Evolutionary conservation across 2,329 filamentous ascomycete genomes (phyloP), one percentile per base, ranked within the genome.

Genomic region (Bipolaris cookei): DNA sequence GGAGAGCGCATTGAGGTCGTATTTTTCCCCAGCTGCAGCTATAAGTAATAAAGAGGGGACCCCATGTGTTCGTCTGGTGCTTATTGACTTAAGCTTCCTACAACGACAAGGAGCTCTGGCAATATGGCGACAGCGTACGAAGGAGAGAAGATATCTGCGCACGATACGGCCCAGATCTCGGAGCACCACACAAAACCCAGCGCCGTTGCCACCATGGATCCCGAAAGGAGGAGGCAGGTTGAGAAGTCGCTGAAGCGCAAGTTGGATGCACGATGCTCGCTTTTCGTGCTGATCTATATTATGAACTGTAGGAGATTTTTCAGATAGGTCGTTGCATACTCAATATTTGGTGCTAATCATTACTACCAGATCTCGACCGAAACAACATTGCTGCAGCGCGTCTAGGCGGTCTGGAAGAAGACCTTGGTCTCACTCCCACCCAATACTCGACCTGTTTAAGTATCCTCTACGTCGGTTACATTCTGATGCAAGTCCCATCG

Each of bases 281-380:
- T 73, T 23, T 74, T 76, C 46, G 71, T 76, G 0, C 51, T 75
- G 50, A 75, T 76, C 23, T 76, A 76, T 49, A 75, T 76, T 34
- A 72, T 76, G 70, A 76, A 76, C 32, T 62, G 59, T 62, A 42
- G 30, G 59, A 18, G 11, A 23, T 21, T 16, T 35, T n/a, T 14
- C 20, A 41, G 38, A 18, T 20, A 13, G 13, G 20, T 2, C 0
- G 7, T 18, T 3, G 16, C 8, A 13, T 41, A 5, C 18, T 32
- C 11, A 8, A 5, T 30, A 3, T 10, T 11, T n/a, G 8, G 6
- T 25, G 10, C 25, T 52, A 0, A 58, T 8, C 6, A 23, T 28
- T 11, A 10, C 3, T 7, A n/a, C 6, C 3, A 62, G 50, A 57
- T 43, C 54, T 61, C 13, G 54, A 62, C 35, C 57, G 70, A 18